Evolutionary conservation across 208 protist species (phyloP), one percentile per base, ranked within the genome.

Genomic region (Vickermania spadyakhi): DNA sequence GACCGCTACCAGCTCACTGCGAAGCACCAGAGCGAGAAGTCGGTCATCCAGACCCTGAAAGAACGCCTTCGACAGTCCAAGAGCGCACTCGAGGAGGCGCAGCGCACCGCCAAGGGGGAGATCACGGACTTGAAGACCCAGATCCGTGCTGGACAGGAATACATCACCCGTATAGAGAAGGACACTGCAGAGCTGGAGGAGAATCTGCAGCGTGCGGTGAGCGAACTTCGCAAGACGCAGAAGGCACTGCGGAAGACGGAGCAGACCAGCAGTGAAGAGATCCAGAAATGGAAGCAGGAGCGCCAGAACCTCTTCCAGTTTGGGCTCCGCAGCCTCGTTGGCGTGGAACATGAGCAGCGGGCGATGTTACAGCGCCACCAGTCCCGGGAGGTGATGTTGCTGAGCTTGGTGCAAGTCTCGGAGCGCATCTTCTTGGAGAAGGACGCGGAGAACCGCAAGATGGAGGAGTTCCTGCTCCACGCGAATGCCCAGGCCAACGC

Each of bases 331-430:
- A 25, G 75, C 18, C 13, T 73, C 29, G 28, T 11, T 2, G 31
- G 61, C 30, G 68, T 64, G 22, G 77, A 84, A 45, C 70, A 77
- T 58, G 57, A 58, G 58, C 59, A 84, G 49, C 77, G 77, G 31
- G 62, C 59, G 60, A 56, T 77, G 7, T 1, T 84, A 0, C 72
- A 84, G 59, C 70, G 72, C 55, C 77, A 84, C 28, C 52, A 60
- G 28, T 70, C 25, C 28, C 56, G 56, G 27, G 70, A 73, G 31
- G 28, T 58, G 2, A 72, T 66, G 53, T 69, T 55, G 22, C 14
- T 77, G 13, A 52, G 41, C 1, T 51, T 74, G n/a, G 54, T 80
- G 52, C 54, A 66, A 57, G 62, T 79, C 2, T 54, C 77, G 1
- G 66, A 80, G 42, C 52, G 60, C 18, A 70, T 65, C 45, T 59